Evolutionary conservation across 2,329 filamentous ascomycete species (phyloP), one percentile per base, ranked within the genome.

Genomic region (Madurella fahalii): DNA sequence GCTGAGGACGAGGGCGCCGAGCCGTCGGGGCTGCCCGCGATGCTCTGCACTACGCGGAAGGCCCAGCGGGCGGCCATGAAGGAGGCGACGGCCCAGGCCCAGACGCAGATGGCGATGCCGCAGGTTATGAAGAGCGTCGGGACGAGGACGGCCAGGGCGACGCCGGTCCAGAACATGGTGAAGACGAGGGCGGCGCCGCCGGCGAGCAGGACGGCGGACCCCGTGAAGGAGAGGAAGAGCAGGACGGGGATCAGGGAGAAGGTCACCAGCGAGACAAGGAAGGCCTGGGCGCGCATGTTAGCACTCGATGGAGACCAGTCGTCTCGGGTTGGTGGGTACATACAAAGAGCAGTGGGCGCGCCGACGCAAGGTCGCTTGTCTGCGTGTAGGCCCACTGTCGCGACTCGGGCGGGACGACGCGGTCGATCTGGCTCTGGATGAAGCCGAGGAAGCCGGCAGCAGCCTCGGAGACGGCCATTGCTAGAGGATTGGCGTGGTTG

Each of bases 311-410:
- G 30, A 42, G 18, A 39, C n/a, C n/a, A 48, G 46, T 41, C 20
- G 20, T 16, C 46, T 40, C 18, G 18, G 46, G 17, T 16, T 41
- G 42, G 44, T 7, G 15, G 34, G 40, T 7, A 69, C 84, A 18
- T 75, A 90, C 87, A 52, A 87, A 84, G 42, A 91, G 73, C 58
- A 90, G 73, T 2, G 90, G 90, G 53, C 86, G 85, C 47, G 78
- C 73, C 5, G 77, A 70, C 15, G 85, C 82, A 64, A 89, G 86
- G 5, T 72, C 67, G 37, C 76, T 73, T 30, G 81, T 69, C 43
- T 73, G 75, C 15, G 79, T 73, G 61, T 84, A 77, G 41, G 81
- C 75, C 53, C 77, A 74, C 58, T 82, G 77, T 47, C 87, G 79
- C 56, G 80, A 79, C 37, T 81, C 73, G 0, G 86, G 84, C 43